Evolutionary conservation across 2,329 filamentous ascomycete genomes (phyloP), one percentile per base, ranked within the genome.

Genomic region (Fonsecaea monophora): DNA sequence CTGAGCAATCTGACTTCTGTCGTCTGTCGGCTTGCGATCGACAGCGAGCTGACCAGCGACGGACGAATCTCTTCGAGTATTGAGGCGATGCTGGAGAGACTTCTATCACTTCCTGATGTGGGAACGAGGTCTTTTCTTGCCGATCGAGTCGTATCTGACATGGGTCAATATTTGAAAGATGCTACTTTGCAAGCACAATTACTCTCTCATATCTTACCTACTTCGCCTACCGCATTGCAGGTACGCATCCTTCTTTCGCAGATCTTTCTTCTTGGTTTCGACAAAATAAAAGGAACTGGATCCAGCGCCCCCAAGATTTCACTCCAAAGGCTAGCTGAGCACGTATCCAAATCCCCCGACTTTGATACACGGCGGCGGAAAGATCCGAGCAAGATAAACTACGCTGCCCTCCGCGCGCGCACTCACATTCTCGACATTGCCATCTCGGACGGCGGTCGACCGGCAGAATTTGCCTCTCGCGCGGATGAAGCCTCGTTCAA

Each of bases 361-460:
- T 74, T 70, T 45, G 56, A 68, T 53, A 68, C 68, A 53, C 50
- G 61, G 56, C 57, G 59, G 40, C 65, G 62, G 38, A 68, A 62
- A 48, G 59, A 53, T 13, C 32, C 57, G 7, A 63, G 57, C 53
- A 48, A 66, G 12, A 77, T 78, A 15, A 80, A 97, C 77, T 97
- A 91, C 77, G 81, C 82, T 15, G 83, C 89, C 62, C 84, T 97
- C 1, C 82, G 84, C 38, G 88, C 90, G 2, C 82, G 88, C 15
- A 82, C 91, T 3, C 79, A 84, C 2, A 84, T 96, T 21, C 84
- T 97, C 4, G 90, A 95, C 74, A 85, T 92, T 45, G 89, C 87
- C 15, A 82, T 97, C 60, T 91, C 92, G 67, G 86, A 89, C 65
- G 91, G 86, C 1, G 71, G 64, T 63, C 72, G 70, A 65, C 76